Evolutionary conservation across 2,329 filamentous ascomycete species (phyloP).

Genomic region (Stachybotrys chartarum): DNA sequence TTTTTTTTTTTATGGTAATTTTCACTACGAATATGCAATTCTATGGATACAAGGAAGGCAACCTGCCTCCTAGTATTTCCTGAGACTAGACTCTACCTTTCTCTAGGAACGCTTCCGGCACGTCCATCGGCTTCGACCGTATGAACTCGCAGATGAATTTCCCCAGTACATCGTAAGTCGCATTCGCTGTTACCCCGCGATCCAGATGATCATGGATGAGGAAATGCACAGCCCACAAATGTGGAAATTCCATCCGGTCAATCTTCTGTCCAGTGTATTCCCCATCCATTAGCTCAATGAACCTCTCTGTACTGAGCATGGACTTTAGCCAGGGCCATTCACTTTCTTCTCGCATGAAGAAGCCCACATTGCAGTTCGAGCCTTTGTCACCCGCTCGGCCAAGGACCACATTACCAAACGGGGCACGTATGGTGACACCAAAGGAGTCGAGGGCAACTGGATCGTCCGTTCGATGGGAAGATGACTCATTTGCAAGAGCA

Average conservation of each 20-base stretch:
- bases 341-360: conserved; percentile 34
- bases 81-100: neutral
- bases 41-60: too few relatives aligned
- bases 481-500: conserved; percentile 9
- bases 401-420: conserved; percentile 22
- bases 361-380: conserved; percentile 34
- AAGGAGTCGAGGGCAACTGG: conserved; percentile 15
- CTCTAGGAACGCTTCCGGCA: neutral
- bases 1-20: too few relatives aligned
- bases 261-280: conserved; percentile 25
- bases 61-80: too few relatives aligned
- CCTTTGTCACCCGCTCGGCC: conserved; percentile 33
- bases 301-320: conserved; percentile 28
- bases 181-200: neutral
- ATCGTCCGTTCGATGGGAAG: conserved; percentile 10
- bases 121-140: neutral
- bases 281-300: conserved; percentile 29
- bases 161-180: neutral
- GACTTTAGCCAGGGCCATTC: conserved; percentile 38
- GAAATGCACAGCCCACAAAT: conserved; percentile 20
- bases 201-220: neutral
- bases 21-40: too few relatives aligned
- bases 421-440: conserved; percentile 17
- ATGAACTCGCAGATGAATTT: neutral
- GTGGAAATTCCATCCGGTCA: conserved; percentile 38